Conservation (phyloP, 2,329 filamentous ascomycete species). For the Huntiella abstrusa region DNA sequence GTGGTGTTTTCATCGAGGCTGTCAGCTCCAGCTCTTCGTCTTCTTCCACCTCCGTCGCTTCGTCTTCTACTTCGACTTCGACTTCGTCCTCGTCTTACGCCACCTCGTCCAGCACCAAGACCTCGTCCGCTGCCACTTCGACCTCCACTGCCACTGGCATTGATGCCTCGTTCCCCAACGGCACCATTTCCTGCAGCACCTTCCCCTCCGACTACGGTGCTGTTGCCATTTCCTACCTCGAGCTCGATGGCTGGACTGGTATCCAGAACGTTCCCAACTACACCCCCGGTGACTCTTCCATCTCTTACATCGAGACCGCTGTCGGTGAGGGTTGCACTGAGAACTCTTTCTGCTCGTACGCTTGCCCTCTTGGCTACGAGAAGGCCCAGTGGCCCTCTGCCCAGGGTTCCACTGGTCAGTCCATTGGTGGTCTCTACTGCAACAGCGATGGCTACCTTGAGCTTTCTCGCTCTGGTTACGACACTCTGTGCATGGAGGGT, state of each 20-base stretch:
- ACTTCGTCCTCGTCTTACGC: constrained; percentile 11
- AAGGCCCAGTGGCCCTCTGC: constrained; percentile 73
- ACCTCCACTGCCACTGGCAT: constrained; percentile 30
- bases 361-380: constrained; percentile 78
- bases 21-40: constrained; percentile 11
- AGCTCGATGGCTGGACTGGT: constrained; percentile 58
- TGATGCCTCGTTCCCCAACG: constrained; percentile 54
- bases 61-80: constrained; percentile 1
- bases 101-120: constrained; percentile 1
- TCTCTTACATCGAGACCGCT: constrained; percentile 47
- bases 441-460: constrained; percentile 52
- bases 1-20: constrained; percentile 14
- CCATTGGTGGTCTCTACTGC: constrained; percentile 75
- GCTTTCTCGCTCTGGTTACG: constrained; percentile 49
- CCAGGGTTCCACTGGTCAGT: constrained; percentile 67
- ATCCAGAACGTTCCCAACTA: constrained; percentile 46
- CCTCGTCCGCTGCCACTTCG: constrained; percentile 10
- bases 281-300: constrained; percentile 28
- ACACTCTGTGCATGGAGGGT: constrained; percentile 58
- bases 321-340: constrained; percentile 40
- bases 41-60: constrained; percentile 30
- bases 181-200: constrained; percentile 45
- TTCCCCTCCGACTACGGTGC: constrained; percentile 77
- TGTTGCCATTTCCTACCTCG: constrained; percentile 47
- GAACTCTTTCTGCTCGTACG: constrained; percentile 72